Evolutionary conservation across 176 grass and related monocot genomes (phyloP), one percentile per base, ranked within the genome.

Genomic region (Bolboschoenus planiculmis): DNA sequence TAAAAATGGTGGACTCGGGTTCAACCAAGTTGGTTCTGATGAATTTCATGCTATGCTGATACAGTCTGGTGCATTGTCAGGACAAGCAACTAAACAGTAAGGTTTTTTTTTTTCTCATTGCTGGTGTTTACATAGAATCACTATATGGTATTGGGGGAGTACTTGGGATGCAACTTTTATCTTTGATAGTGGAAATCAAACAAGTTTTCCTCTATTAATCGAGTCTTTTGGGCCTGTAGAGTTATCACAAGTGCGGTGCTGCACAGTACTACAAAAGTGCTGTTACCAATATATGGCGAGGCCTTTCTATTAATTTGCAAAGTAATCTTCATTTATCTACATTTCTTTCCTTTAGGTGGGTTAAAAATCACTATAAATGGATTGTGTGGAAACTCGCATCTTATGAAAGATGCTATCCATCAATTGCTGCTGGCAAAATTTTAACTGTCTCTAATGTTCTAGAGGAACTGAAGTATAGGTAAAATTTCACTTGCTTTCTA

Each of bases 401-500:
- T 61, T 88, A 92, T 29, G 93, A 97, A 67, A 91, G 93, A 80
- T 89, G 88, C 80, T 97, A 93, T 62, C 87, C 91, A 64, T 78
- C 66, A 86, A 85, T 81, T 89, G 84, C 82, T 89, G 84, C 81
- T 74, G 87, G 90, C 62, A 95, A 91, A 71, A 95, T 91, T 83
- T 87, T 98, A 85, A 91, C 89, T 24, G 87, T 91, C 86, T 82
- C 63, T 61, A 98, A 95, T 88, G 92, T 95, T 89, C 85, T 91
- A 46, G 90, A 98, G 36, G 96, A 98, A 89, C 84, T 98, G 63
- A 95, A 91, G 70, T 95, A 95, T 68, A 89, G 96, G 96, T 95
- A 67, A 85, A 80, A 76, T 86, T 14, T 78, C 27, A 39, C 35
- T 51, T 76, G 26, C 13, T 76, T 33, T 76, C 44, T 20, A 39